These are phyloP conservation scores for Cucumis sativus DNA, from an alignment of 306 rosid genomes.

Conservation along the genomic window Cucumber_9930_V3 NC_026661.2:1295501-1296000, in stretches of 20 bases:
- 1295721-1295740: conserved; percentile 50
- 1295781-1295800: conserved; percentile 45
- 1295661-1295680: conserved; percentile 77
- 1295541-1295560: too few species aligned
- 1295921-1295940: not conserved
- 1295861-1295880: not conserved
- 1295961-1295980: not conserved
- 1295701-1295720: conserved; percentile 52
- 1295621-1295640: conserved; percentile 56
- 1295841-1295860: conserved; percentile 20
- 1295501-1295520: not conserved
- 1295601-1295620: not conserved
- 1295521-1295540: too few species aligned
- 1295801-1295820: conserved; percentile 55
- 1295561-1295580: not conserved
- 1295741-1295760: conserved; percentile 48
- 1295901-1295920: not conserved
- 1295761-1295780: conserved; percentile 54
- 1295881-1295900: not conserved
- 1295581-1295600: not conserved
- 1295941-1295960: not conserved
- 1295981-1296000: not conserved
- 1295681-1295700: conserved; percentile 48
- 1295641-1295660: conserved; percentile 52
- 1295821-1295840: conserved; percentile 54